These are phyloP conservation scores for Tothia fuscella DNA, from an alignment of 2,329 filamentous ascomycete species.

Conservation along the genomic window DNA sequence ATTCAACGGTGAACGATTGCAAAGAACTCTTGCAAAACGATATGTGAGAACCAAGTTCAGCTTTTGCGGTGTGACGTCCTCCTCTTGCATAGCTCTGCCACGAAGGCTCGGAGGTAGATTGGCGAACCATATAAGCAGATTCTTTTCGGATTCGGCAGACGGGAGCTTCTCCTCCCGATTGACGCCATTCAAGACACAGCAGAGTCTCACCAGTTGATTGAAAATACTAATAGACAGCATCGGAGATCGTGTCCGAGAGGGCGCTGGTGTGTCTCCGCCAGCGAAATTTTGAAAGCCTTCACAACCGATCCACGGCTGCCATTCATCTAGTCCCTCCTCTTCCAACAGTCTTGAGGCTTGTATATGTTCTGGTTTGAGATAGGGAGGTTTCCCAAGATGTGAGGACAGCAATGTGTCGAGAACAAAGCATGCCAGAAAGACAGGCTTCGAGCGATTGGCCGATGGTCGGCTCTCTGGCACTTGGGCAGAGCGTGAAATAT, in stretches of 20 bases:
- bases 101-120: slow-evolving; percentile 1
- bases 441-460: slow-evolving; percentile 22
- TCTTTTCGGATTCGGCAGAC: background rate
- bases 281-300: slow-evolving; percentile 25
- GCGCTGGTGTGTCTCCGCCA: slow-evolving; percentile 15
- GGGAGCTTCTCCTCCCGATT: background rate
- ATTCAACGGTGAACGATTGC: too few species aligned
- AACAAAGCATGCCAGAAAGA: slow-evolving; percentile 47
- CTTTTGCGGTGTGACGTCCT: slow-evolving; percentile 6
- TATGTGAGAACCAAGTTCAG: slow-evolving; percentile 9
- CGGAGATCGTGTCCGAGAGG: slow-evolving; percentile 3
- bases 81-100: background rate
- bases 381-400: slow-evolving; percentile 37
- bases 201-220: slow-evolving; percentile 14
- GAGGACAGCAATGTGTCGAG: slow-evolving; percentile 48
- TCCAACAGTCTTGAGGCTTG: slow-evolving; percentile 38
- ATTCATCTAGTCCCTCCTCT: slow-evolving; percentile 60
- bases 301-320: slow-evolving; percentile 57
- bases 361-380: slow-evolving; percentile 38
- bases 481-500: background rate
- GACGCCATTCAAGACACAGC: slow-evolving; percentile 3
- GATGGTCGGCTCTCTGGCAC: background rate
- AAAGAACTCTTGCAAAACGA: slow-evolving; percentile 1
- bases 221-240: slow-evolving; percentile 9
- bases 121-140: slow-evolving; percentile 16